These are phyloP conservation scores for Aschersonia sp. DNA, from an alignment of 2,329 filamentous ascomycete genomes.

Conservation along the genomic window DNA sequence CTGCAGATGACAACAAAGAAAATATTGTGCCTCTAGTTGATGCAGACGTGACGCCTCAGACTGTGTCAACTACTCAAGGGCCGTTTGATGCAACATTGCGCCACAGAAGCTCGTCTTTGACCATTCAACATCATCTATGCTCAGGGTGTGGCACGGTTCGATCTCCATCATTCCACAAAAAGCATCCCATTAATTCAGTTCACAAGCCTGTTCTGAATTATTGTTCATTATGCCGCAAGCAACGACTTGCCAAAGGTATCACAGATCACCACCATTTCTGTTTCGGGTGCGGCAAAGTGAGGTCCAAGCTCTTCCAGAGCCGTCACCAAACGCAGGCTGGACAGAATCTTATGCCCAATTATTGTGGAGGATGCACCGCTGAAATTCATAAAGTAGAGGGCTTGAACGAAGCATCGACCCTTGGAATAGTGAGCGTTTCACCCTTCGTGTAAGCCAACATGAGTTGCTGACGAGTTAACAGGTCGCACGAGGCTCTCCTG, in stretches of 20 bases:
- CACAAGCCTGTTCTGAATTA: conserved; percentile 16
- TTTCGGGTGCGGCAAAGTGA: conserved; percentile 14
- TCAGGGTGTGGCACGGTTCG: conserved; percentile 20
- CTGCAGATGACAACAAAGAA: background rate
- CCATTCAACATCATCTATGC: conserved; percentile 17
- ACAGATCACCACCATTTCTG: conserved; percentile 23
- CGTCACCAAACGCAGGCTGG: conserved; percentile 9
- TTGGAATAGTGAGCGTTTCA: conserved; percentile 9
- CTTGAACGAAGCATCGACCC: conserved; percentile 12
- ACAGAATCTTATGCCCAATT: conserved; percentile 15
- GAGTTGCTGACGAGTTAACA: background rate
- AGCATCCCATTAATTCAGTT: conserved; percentile 13
- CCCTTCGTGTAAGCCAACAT: background rate
- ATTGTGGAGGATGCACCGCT: conserved; percentile 14
- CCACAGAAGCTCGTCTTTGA: conserved; percentile 7
- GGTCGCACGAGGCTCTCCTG: background rate
- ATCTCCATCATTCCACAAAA: conserved; percentile 18
- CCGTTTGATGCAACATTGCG: background rate
- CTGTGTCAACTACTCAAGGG: background rate
- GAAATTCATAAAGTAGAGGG: conserved; percentile 11
- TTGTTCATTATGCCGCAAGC: conserved; percentile 18
- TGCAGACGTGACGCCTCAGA: background rate
- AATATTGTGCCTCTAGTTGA: background rate
- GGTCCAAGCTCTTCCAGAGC: conserved; percentile 12
- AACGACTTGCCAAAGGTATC: conserved; percentile 9